A percentile compares a stretch with the other conserved stretches of the same genome.
Evolutionary conservation across 2,329 filamentous ascomycete genomes (phyloP).

Genomic region (Pseudocercospora cruenta): DNA sequence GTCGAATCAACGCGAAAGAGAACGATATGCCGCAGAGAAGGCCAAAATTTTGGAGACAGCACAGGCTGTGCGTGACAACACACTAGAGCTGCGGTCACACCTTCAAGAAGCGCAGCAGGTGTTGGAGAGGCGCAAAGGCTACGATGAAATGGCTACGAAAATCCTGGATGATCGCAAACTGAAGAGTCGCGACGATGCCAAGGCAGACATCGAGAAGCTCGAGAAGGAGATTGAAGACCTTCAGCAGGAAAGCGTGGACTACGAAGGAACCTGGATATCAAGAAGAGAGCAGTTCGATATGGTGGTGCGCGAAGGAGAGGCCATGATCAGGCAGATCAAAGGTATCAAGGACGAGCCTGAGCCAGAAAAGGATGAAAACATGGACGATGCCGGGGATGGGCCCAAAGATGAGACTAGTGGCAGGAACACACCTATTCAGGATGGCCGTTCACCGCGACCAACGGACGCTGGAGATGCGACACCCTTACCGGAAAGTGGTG

Average conservation of each 20-base stretch:
- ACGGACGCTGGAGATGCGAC: conserved; percentile 39
- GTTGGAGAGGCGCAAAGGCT: conserved; percentile 77
- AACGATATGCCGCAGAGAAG: conserved; percentile 81
- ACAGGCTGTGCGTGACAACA: conserved; percentile 75
- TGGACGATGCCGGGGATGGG: conserved; percentile 48
- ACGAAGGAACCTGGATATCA: conserved; percentile 81
- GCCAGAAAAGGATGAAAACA: conserved; percentile 73
- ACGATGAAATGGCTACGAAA: conserved; percentile 84
- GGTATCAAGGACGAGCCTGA: conserved; percentile 97
- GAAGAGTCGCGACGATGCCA: conserved; percentile 81
- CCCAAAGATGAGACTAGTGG: conserved; percentile 48
- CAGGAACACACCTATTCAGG: conserved; percentile 51
- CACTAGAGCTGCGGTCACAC: conserved; percentile 70
- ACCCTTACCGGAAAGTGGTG: conserved; percentile 43
- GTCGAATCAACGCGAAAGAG: conserved; percentile 80
- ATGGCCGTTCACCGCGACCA: conserved; percentile 37
- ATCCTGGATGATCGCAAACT: conserved; percentile 81
- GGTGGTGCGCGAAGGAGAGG: conserved; percentile 89
- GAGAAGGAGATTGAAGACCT: conserved; percentile 87
- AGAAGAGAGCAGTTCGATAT: conserved; percentile 82
- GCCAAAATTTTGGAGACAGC: conserved; percentile 77
- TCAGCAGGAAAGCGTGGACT: conserved; percentile 79
- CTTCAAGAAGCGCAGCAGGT: conserved; percentile 76
- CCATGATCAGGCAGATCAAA: conserved; percentile 80
- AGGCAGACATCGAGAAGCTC: conserved; percentile 75